Evolutionary conservation across 805 yeast species (phyloP), one percentile per base, ranked within the genome.

Genomic region (Candida insectalens): DNA sequence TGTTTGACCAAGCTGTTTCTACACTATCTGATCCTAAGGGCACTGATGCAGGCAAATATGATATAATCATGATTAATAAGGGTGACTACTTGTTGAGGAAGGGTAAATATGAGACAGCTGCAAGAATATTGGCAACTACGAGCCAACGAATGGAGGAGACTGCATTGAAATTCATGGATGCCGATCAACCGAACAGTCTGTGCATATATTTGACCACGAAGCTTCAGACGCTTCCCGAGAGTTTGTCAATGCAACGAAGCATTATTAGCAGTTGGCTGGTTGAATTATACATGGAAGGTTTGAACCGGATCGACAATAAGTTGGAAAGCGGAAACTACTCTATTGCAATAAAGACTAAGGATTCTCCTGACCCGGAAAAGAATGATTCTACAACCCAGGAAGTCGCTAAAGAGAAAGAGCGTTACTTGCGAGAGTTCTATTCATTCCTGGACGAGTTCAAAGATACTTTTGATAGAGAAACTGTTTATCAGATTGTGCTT

Each of bases 401-500:
- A 9, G 41, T 44, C 3, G 39, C 34, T 33, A 53, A 18, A 51
- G 65, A 56, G 35, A 51, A 55, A 22, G 55, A 59, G 44, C 42
- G 16, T 45, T 45, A 26, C 39, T 46, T 38, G 46, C 49, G 32
- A 41, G 58, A 62, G 36, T 63, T 69, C 44, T 55, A 64, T 19
- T 46, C 53, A 2, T 84, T 87, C 50, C 51, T 87, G 12, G 49
- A 59, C 3, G 47, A 57, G 2, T 66, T 74, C 49, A 57, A 65
- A 36, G 59, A 61, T 18, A 45, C 53, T 4, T 47, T 85, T n/a
- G 94, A 87, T 50, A 65, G 65, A 23, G 65, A 65, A 7, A 78
- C 94, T 0, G 62, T 83, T 0, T 83, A 79, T 46, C 87, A 84
- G 48, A 69, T 88, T 4, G 65, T 89, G 33, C 56, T 68, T 0